These are phyloP conservation scores for Ogataea neopini DNA, from an alignment of 805 yeast genomes.

Conservation along the genomic window DNA sequence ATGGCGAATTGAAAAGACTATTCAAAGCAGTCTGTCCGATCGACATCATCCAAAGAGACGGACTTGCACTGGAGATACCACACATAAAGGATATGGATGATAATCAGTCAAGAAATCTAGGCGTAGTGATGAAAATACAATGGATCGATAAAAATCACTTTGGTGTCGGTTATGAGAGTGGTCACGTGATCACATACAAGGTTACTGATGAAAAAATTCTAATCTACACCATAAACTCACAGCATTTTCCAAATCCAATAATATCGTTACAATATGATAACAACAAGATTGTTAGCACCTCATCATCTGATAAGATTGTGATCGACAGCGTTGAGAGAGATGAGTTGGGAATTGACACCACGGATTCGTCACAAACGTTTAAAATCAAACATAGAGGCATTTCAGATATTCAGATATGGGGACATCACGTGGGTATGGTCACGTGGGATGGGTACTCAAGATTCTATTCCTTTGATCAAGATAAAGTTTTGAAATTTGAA, in stretches of 20 bases:
- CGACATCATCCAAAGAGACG: constrained; percentile 27
- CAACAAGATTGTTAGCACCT: constrained; percentile 42
- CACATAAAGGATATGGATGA: constrained; percentile 21
- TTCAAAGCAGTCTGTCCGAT: constrained; percentile 36
- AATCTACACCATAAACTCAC: constrained; percentile 24
- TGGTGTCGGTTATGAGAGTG: constrained; percentile 72
- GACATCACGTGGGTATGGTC: constrained; percentile 36
- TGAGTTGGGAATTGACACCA: constrained; percentile 7
- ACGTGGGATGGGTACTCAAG: constrained; percentile 56
- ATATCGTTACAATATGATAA: constrained; percentile 42
- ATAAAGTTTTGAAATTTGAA: constrained; percentile 18
- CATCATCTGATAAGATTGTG: constrained; percentile 46
- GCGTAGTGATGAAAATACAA: constrained; percentile 64
- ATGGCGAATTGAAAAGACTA: constrained; percentile 30
- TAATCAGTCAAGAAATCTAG: constrained; percentile 41
- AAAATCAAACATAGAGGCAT: constrained; percentile 42
- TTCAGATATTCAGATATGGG: constrained; percentile 28
- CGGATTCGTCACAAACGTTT: constrained; percentile 8
- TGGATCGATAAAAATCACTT: constrained; percentile 39
- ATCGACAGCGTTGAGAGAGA: constrained; percentile 25
- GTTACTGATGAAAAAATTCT: constrained; percentile 26
- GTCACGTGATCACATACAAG: constrained; percentile 46
- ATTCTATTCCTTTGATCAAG: constrained; percentile 31
- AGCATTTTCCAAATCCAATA: constrained; percentile 58
- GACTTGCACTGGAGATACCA: constrained; percentile 22